Base-by-base conservation (phyloP, 805 yeast genomes). In the Starmerella bombicola region DNA sequence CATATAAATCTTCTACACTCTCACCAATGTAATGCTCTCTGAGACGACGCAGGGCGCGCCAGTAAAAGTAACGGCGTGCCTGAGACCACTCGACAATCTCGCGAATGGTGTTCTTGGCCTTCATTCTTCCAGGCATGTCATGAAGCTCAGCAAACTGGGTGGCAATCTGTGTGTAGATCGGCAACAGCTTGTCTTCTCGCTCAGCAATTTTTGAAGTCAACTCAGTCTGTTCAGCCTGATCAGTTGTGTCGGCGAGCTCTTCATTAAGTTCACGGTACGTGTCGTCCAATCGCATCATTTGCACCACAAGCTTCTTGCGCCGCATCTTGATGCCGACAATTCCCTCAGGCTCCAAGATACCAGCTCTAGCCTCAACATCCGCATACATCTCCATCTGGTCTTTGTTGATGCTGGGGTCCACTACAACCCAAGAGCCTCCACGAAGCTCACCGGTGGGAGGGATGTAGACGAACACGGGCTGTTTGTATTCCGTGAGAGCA, bases 361-460 rank as follows among this genome's bases (percentile, higher is more conserved):
- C 97, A 30, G 85, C 98, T 62, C 99, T 76, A 9, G 97, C 73
- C 40, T 91, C 91, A 37, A 74, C 79, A 63, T 93, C 98, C 18
- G 97, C 97, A 56, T 88, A 91, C 96, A 91, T 88, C 68, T 91
- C 99, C 95, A 91, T 93, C 82, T 83, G 83, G 48, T 86, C 96
- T 35, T 80, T 64, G 64, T 93, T 91, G 67, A 91, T 91, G 37
- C 96, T 83, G 50, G 98, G 96, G 65, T 91, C 99, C 60, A 91
- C 95, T 53, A 91, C 99, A 42, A 93, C 99, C 99, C 99, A 91
- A 20, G 98, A 88, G 62, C 99, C 99, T 70, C 99, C 99, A 74
- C 99, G 81, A 53, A 91, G 73, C 66, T 91, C 99, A 62, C 97
- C 98, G 52, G 80, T 76, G 44, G 99, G 99, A 38, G 99, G 98